phyloP scores from a whole-genome alignment of 176 grass and related monocot genomes.

The Oryza glumipatula region DNA sequence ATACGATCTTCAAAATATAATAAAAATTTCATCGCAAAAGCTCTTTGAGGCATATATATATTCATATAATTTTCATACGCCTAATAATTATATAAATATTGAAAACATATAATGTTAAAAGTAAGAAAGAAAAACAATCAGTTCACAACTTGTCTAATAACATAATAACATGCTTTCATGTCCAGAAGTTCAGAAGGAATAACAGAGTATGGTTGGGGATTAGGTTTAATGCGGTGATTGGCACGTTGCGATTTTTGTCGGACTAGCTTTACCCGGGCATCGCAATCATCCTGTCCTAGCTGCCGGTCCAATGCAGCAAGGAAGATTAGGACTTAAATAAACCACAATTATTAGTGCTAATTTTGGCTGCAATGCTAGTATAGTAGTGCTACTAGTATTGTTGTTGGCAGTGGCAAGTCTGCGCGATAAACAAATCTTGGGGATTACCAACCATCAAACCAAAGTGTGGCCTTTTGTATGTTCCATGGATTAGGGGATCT shows the following conservation, averaged over 20 bases:
- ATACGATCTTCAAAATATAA: neutral
- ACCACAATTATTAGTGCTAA: neutral
- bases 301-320: neutral
- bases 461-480: neutral
- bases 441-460: neutral
- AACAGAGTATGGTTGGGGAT: neutral
- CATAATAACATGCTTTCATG: neutral
- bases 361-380: neutral
- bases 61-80: too few species aligned
- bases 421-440: neutral
- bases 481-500: slow-evolving; percentile 5
- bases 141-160: neutral
- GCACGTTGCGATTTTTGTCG: slow-evolving; percentile 22
- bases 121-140: too few species aligned
- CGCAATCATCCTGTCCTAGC: neutral
- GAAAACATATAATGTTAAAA: neutral
- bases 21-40: too few species aligned
- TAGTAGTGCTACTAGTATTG: neutral
- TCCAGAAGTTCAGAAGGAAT: neutral
- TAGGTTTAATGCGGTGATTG: neutral
- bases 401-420: slow-evolving; percentile 3
- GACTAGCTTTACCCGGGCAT: slow-evolving; percentile 32
- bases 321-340: neutral
- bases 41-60: too few species aligned
- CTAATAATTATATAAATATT: neutral